phyloP scores from a whole-genome alignment of 2,329 filamentous ascomycete species.

The Aureobasidium zeae region DNA sequence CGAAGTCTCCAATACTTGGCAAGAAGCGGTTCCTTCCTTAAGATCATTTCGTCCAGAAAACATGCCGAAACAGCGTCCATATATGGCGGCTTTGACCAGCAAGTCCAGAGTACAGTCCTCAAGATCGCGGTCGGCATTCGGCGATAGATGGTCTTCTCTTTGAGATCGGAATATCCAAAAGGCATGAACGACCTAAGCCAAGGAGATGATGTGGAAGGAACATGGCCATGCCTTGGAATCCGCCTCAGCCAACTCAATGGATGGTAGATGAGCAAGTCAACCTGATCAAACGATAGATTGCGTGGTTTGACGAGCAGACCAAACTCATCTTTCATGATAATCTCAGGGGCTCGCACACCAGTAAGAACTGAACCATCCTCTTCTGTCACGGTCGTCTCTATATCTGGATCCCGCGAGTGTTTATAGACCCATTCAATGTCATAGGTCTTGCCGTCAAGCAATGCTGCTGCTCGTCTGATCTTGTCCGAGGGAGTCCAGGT shows the following conservation, averaged over 20 bases:
- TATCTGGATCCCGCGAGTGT: conserved; percentile 17
- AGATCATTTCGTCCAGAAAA: conserved; percentile 19
- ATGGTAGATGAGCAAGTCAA: conserved; percentile 17
- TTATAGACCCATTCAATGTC: conserved; percentile 18
- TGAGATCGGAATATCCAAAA: neutral
- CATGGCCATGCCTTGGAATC: conserved; percentile 1
- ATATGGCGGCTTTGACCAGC: conserved; percentile 17
- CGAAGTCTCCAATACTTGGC: conserved; percentile 41
- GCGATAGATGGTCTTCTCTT: conserved; percentile 16
- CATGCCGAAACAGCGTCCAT: conserved; percentile 18
- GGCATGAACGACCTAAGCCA: conserved; percentile 6
- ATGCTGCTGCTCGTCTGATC: conserved; percentile 15
- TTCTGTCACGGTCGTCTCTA: conserved; percentile 16
- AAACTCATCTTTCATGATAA: conserved; percentile 15
- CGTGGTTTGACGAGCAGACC: conserved; percentile 18
- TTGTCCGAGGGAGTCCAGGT: conserved; percentile 18
- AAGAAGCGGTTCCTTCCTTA: conserved; percentile 30
- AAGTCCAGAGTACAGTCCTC: conserved; percentile 17
- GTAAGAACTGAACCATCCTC: conserved; percentile 8
- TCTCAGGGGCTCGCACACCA: conserved; percentile 7
- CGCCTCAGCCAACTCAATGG: conserved; percentile 14
- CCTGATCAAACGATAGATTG: conserved; percentile 17
- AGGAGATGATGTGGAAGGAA: conserved; percentile 1
- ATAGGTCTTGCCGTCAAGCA: conserved; percentile 14
- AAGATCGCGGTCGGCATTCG: conserved; percentile 16